Evolutionary conservation across 176 grass and related monocot genomes (phyloP).

Genomic region (Alopecurus myosuroides): DNA sequence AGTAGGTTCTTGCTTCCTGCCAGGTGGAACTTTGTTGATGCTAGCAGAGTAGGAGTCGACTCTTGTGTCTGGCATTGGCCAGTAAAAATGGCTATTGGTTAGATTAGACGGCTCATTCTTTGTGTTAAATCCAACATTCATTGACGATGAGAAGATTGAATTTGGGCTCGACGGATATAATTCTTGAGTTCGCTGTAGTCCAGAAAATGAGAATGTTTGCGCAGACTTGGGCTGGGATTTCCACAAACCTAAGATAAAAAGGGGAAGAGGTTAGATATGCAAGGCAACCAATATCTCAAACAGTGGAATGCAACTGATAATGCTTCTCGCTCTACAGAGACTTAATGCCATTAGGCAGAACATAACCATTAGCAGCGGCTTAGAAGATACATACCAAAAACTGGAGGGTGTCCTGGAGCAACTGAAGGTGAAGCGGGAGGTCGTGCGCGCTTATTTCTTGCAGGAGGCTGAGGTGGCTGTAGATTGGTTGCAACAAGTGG

Average conservation of each 20-base stretch:
- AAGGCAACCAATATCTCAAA: not conserved
- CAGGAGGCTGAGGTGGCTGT: conserved; percentile 47
- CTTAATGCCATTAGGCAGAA: not conserved
- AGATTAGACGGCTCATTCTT: conserved; percentile 35
- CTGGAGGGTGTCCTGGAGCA: conserved; percentile 39
- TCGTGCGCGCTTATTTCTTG: conserved; percentile 69
- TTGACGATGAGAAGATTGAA: conserved; percentile 32
- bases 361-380: not conserved
- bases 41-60: conserved; percentile 35
- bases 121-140: conserved; percentile 38
- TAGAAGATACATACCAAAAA: conserved; percentile 59
- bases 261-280: conserved; percentile 25
- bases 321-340: not conserved
- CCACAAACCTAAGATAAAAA: conserved; percentile 64
- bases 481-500: conserved; percentile 50
- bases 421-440: conserved; percentile 40
- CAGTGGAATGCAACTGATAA: not conserved
- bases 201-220: conserved; percentile 61
- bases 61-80: conserved; percentile 44
- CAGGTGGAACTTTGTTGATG: conserved; percentile 33
- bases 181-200: conserved; percentile 43
- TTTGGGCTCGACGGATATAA: conserved; percentile 35
- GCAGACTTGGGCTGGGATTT: conserved; percentile 45
- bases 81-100: conserved; percentile 40
- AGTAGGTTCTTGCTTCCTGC: conserved; percentile 54